These are phyloP conservation scores for Colletotrichum orbiculare DNA, from an alignment of 2,329 filamentous ascomycete species.

Conservation along the genomic window DNA sequence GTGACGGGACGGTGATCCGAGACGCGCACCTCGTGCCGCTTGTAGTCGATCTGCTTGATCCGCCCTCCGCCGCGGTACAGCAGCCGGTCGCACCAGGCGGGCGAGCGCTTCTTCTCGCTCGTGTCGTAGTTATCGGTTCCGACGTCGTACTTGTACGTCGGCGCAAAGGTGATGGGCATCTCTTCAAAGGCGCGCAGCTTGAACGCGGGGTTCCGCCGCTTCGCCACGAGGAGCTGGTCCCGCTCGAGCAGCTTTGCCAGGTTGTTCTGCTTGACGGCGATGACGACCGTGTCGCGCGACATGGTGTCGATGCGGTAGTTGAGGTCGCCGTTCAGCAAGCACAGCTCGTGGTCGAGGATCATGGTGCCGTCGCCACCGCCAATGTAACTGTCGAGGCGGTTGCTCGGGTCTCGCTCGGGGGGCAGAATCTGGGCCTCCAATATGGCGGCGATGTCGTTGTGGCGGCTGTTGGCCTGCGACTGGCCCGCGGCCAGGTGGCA, in stretches of 20 bases:
- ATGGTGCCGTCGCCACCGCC: conserved; percentile 95
- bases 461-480: conserved; percentile 87
- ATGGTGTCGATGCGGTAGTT: conserved; percentile 99
- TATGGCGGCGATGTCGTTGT: conserved; percentile 92
- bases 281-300: conserved; percentile 91
- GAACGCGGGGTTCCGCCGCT: conserved; percentile 90
- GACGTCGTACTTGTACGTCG: conserved; percentile 99
- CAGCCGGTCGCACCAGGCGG: conserved; percentile 96
- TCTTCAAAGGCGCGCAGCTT: conserved; percentile 91
- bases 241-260: conserved; percentile 88
- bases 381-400: conserved; percentile 81
- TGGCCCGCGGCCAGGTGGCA: conserved; percentile 97
- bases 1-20: conserved; percentile 96
- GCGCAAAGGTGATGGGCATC: conserved; percentile 88
- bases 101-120: conserved; percentile 92
- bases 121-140: conserved; percentile 94
- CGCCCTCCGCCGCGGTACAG: conserved; percentile 85
- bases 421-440: conserved; percentile 84
- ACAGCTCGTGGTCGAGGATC: conserved; percentile 98
- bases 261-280: conserved; percentile 84
- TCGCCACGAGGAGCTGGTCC: conserved; percentile 90
- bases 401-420: conserved; percentile 72
- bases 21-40: conserved; percentile 86
- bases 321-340: conserved; percentile 92
- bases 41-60: conserved; percentile 89